Evolutionary conservation across 1,139 yeast genomes (phyloP).

Genomic region (Yamadazyma diospyri): DNA sequence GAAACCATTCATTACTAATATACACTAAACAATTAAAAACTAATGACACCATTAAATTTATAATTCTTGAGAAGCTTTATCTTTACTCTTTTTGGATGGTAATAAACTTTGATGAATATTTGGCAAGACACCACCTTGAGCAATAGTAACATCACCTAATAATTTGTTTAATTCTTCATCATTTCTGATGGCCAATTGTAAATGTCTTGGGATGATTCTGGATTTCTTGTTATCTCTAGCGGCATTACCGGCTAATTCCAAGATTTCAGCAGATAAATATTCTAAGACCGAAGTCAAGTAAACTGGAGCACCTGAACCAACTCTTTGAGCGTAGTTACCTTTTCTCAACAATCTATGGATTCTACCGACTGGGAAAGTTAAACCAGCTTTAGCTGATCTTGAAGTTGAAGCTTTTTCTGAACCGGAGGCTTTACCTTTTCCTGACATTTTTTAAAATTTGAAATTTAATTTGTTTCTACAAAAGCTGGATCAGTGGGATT

Average conservation of each 20-base stretch:
- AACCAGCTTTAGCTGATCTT: slow-evolving; percentile 97
- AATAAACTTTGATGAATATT: slow-evolving; percentile 93
- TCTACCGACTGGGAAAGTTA: slow-evolving; percentile 99
- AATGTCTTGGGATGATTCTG: slow-evolving; percentile 97
- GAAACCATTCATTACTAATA: slow-evolving; percentile 10
- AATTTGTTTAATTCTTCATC: slow-evolving; percentile 95
- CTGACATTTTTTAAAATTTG: slow-evolving; percentile 64
- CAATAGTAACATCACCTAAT: slow-evolving; percentile 59
- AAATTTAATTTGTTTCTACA: neutral
- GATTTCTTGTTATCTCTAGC: slow-evolving; percentile 98
- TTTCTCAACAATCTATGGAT: slow-evolving; percentile 95
- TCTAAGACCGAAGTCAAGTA: slow-evolving; percentile 95
- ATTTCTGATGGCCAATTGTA: slow-evolving; percentile 97
- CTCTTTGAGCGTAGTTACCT: slow-evolving; percentile 99
- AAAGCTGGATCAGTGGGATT: slow-evolving; percentile 1
- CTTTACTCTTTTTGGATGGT: slow-evolving; percentile 85
- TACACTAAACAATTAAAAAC: slow-evolving; percentile 8
- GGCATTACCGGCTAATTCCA: slow-evolving; percentile 98
- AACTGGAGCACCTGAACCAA: slow-evolving; percentile 98
- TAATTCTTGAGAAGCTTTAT: slow-evolving; percentile 82
- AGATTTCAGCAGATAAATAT: slow-evolving; percentile 94
- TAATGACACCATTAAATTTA: slow-evolving; percentile 26
- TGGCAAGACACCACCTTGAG: slow-evolving; percentile 98
- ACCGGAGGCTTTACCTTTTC: slow-evolving; percentile 97
- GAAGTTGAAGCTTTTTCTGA: slow-evolving; percentile 93